These are phyloP conservation scores for Chlorella ohadii DNA, from an alignment of 139 green algal genomes.

Conservation along the genomic window DNA sequence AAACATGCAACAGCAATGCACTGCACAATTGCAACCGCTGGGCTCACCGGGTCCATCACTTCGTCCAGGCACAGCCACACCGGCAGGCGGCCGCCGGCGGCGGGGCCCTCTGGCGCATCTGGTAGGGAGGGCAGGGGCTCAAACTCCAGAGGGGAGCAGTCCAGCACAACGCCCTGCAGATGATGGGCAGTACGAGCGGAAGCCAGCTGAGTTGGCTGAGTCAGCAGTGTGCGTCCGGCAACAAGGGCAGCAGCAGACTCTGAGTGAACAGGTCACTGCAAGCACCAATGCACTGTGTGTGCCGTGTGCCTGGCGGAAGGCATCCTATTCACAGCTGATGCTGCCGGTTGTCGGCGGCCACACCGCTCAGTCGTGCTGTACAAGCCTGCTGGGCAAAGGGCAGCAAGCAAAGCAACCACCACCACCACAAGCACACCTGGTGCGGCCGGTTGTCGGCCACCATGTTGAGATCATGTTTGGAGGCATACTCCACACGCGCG, in stretches of 20 bases:
- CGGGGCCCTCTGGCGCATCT: constrained; percentile 2
- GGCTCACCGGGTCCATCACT: constrained; percentile 47
- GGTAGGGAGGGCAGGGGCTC: constrained; percentile 65
- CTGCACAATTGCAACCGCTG: too few species aligned
- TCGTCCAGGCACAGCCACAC: constrained; percentile 94
- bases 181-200: neutral
- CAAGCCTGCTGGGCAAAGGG: too few species aligned
- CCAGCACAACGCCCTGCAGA: constrained; percentile 65
- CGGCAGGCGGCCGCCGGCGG: constrained; percentile 29
- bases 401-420: neutral
- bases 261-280: too few species aligned
- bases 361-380: too few species aligned
- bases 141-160: constrained; percentile 75
- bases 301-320: too few species aligned
- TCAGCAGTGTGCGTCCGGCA: too few species aligned
- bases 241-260: too few species aligned
- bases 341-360: too few species aligned
- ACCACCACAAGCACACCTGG: constrained; percentile 48
- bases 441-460: constrained; percentile 82
- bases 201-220: too few species aligned
- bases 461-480: constrained; percentile 93
- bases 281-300: too few species aligned
- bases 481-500: constrained; percentile 38
- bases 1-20: too few species aligned
- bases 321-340: too few species aligned